These are phyloP conservation scores for Mortierella claussenii DNA, from an alignment of 192 early-diverging fungal species.

Conservation along the genomic window DNA sequence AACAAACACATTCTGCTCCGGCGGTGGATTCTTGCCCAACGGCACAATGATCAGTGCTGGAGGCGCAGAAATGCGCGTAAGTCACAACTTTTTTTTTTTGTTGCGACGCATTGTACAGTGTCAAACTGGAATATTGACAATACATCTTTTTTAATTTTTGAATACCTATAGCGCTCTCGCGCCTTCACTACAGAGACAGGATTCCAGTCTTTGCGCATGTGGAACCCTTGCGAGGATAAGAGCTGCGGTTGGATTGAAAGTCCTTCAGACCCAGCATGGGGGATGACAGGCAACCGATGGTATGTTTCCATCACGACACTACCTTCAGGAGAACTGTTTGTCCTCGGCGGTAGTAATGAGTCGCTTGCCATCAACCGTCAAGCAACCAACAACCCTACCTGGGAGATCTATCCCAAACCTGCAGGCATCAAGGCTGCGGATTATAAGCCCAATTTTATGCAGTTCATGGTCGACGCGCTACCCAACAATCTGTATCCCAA, in stretches of 20 bases:
- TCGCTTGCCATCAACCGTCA: slow-evolving; percentile 49
- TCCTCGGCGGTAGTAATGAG: slow-evolving; percentile 65
- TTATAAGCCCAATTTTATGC: slow-evolving; percentile 40
- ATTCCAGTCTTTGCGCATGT: slow-evolving; percentile 58
- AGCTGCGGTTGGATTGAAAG: slow-evolving; percentile 61
- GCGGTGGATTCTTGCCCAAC: slow-evolving; percentile 61
- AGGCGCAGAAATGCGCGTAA: slow-evolving; percentile 58
- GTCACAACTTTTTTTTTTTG: too few species aligned
- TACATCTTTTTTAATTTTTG: too few species aligned
- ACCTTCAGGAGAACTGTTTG: slow-evolving; percentile 59
- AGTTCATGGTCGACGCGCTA: slow-evolving; percentile 58
- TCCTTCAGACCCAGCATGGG: slow-evolving; percentile 29
- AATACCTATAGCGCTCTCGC: slow-evolving; percentile 5
- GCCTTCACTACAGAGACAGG: slow-evolving; percentile 37
- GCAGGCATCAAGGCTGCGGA: slow-evolving; percentile 4
- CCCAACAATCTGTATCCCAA: slow-evolving; percentile 65
- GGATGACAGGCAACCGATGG: slow-evolving; percentile 60
- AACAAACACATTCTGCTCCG: slow-evolving; percentile 68
- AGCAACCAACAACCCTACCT: slow-evolving; percentile 57
- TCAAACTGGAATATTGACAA: too few species aligned
- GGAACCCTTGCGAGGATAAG: slow-evolving; percentile 55
- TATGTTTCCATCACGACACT: slow-evolving; percentile 59
- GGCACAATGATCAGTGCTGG: slow-evolving; percentile 61
- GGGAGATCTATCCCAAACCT: slow-evolving; percentile 53
- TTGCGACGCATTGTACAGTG: too few species aligned